Evolutionary conservation across 768 basidiomycete species (phyloP).

Genomic region (Sarcomyxa edulis): DNA sequence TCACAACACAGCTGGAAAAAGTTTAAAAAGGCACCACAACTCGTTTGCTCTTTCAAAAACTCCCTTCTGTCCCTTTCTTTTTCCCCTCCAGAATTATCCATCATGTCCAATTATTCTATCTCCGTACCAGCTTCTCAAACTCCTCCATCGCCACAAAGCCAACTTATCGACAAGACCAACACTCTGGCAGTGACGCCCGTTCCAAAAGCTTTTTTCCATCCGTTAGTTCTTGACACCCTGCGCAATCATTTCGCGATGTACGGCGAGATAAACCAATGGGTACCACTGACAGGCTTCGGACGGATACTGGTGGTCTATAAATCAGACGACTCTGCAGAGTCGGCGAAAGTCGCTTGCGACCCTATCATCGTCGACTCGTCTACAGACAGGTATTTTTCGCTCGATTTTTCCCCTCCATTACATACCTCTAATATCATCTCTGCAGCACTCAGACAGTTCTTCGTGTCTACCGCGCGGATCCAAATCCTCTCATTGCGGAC

Average conservation of each 20-base stretch:
- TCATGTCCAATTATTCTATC: conserved; percentile 6
- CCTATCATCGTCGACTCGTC: conserved; percentile 50
- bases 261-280: conserved; percentile 88
- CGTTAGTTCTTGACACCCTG: conserved; percentile 59
- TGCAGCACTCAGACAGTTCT: conserved; percentile 44
- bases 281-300: conserved; percentile 75
- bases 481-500: conserved; percentile 50
- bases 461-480: conserved; percentile 71
- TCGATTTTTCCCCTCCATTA: conserved; percentile 6
- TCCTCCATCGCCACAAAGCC: no score
- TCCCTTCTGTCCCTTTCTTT: no score
- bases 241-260: conserved; percentile 68
- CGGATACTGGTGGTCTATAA: conserved; percentile 81
- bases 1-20: no score
- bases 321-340: conserved; percentile 55
- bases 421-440: conserved; percentile 9
- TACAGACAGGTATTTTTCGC: conserved; percentile 40
- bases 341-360: conserved; percentile 63
- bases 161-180: conserved; percentile 54
- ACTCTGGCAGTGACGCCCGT: conserved; percentile 79
- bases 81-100: no score
- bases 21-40: no score
- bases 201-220: conserved; percentile 74
- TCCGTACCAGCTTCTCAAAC: conserved; percentile 13
- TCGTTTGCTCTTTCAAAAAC: no score